Conservation (phyloP, 1,284 basidiomycete species). For the Trametes polyzona region DNA sequence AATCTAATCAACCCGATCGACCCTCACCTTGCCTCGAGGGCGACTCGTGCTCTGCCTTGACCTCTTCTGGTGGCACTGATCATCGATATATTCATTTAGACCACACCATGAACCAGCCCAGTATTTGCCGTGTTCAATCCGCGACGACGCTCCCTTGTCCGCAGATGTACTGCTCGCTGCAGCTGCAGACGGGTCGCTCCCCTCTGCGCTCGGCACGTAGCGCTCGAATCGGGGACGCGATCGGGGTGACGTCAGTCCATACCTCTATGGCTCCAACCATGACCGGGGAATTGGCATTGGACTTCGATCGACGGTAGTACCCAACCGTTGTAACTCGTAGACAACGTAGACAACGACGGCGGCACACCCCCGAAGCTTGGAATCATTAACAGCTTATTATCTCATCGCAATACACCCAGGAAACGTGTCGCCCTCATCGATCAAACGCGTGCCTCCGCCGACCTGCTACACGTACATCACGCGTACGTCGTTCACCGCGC, state of each 20-base stretch:
- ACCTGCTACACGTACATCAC: slow-evolving; percentile 5
- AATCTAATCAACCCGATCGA: slow-evolving; percentile 24
- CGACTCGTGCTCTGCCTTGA: slow-evolving; percentile 13
- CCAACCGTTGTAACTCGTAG: neutral
- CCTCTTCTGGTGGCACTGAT: slow-evolving; percentile 10
- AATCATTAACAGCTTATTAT: neutral
- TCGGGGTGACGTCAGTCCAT: slow-evolving; percentile 17
- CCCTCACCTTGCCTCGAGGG: slow-evolving; percentile 20
- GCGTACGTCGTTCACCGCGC: no score
- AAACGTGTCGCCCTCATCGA: slow-evolving; percentile 9
- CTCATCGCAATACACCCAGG: neutral
- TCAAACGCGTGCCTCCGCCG: slow-evolving; percentile 3
- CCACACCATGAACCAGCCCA: neutral
- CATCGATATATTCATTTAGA: slow-evolving; percentile 12
- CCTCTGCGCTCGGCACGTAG: neutral
- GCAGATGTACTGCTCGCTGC: no score
- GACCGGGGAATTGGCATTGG: no score
- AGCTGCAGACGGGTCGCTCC: neutral
- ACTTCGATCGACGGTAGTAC: neutral
- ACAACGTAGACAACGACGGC: neutral
- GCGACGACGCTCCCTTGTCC: no score
- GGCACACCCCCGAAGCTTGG: neutral
- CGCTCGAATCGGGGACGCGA: slow-evolving; percentile 15
- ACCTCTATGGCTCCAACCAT: slow-evolving; percentile 1
- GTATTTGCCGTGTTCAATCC: no score